phyloP scores from a whole-genome alignment of 805 yeast genomes.

The Lipomyces kockii region DNA sequence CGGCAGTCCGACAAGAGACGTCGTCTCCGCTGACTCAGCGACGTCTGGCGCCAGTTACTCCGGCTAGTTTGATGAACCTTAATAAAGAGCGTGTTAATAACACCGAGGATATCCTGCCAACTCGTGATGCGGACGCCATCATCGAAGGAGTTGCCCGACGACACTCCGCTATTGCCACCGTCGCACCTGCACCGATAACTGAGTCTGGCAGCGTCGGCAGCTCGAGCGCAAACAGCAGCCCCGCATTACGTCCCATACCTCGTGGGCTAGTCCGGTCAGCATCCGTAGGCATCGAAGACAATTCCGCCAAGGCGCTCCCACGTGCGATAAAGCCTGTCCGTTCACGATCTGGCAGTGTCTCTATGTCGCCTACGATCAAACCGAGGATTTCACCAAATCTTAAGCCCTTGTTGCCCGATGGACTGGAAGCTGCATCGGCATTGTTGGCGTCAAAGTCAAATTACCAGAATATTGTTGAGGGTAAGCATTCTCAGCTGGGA shows the following conservation, averaged over 20 bases:
- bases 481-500: slow-evolving; percentile 50
- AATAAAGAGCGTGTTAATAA: slow-evolving; percentile 17
- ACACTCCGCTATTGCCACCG: slow-evolving; percentile 33
- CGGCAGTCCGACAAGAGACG: slow-evolving; percentile 3
- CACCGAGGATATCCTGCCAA: slow-evolving; percentile 38
- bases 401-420: slow-evolving; percentile 33
- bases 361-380: slow-evolving; percentile 33
- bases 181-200: slow-evolving; percentile 18
- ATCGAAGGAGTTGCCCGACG: slow-evolving; percentile 36
- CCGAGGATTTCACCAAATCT: slow-evolving; percentile 34
- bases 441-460: slow-evolving; percentile 49
- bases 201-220: slow-evolving; percentile 12
- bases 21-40: slow-evolving; percentile 8
- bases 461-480: slow-evolving; percentile 51
- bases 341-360: slow-evolving; percentile 36
- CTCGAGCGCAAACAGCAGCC: slow-evolving; percentile 22
- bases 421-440: slow-evolving; percentile 34
- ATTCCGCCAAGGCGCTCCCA: slow-evolving; percentile 9
- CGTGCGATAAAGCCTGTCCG: slow-evolving; percentile 40
- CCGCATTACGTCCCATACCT: slow-evolving; percentile 24
- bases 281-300: slow-evolving; percentile 15
- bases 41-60: slow-evolving; percentile 42
- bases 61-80: slow-evolving; percentile 44
- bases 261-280: slow-evolving; percentile 21
- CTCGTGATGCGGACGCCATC: slow-evolving; percentile 32